Percentiles rank a stretch among this genome's conserved stretches.
These are phyloP conservation scores for Edaphochlamys debaryana DNA, from an alignment of 139 green algal genomes.

Conservation along the genomic window DNA sequence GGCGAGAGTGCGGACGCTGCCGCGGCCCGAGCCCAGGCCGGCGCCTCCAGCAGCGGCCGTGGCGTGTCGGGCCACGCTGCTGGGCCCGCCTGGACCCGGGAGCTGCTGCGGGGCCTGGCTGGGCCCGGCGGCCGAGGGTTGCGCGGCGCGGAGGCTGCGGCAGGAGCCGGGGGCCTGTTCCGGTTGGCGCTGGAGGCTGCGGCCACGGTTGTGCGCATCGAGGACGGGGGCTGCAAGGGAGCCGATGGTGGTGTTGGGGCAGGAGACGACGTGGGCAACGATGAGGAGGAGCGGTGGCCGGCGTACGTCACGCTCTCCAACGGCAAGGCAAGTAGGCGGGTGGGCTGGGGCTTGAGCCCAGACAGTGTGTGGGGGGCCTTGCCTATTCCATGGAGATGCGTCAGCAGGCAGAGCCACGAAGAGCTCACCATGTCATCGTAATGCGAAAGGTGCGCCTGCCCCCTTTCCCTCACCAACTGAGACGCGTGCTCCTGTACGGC, in stretches of 20 bases:
- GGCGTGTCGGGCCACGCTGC: conserved; percentile 36
- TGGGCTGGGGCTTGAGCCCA: neutral
- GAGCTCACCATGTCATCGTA: too few relatives aligned
- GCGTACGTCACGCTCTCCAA: conserved; percentile 12
- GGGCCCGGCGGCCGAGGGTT: neutral
- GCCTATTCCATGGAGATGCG: too few relatives aligned
- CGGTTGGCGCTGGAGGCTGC: conserved; percentile 9
- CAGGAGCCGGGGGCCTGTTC: neutral
- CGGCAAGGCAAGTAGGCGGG: conserved; percentile 2
- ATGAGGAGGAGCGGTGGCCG: neutral
- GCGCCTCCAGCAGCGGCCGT: too few relatives aligned
- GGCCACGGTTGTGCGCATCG: neutral
- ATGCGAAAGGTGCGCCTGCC: too few relatives aligned
- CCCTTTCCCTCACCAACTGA: too few relatives aligned
- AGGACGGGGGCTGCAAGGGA: neutral
- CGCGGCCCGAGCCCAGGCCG: too few relatives aligned
- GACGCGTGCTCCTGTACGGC: too few relatives aligned
- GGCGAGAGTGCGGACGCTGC: too few relatives aligned
- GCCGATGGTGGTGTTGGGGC: neutral
- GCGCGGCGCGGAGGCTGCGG: neutral
- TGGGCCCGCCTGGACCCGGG: conserved; percentile 16
- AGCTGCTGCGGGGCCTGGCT: conserved; percentile 9
- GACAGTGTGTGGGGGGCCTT: too few relatives aligned
- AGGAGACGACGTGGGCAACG: neutral
- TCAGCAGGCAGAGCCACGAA: too few relatives aligned